Evolutionary conservation across 2,329 filamentous ascomycete genomes (phyloP).

Genomic region (Talaromyces sp.): DNA sequence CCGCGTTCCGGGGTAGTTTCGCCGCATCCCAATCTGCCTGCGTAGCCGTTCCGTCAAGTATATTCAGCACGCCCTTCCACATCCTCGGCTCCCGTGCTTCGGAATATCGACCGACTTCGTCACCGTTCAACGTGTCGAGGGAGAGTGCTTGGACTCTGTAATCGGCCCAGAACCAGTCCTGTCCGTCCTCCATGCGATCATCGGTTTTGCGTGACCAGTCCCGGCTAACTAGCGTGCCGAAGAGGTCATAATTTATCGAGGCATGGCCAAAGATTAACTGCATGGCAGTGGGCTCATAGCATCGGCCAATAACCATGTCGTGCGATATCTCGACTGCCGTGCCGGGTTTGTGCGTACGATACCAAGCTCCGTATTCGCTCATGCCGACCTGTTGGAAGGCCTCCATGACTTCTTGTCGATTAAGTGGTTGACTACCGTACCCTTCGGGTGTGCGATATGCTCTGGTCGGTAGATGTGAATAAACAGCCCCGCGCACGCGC

Average conservation of each 20-base stretch:
- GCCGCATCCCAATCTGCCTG: slow-evolving; percentile 19
- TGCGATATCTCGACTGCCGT: slow-evolving; percentile 48
- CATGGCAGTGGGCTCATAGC: slow-evolving; percentile 51
- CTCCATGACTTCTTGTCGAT: slow-evolving; percentile 31
- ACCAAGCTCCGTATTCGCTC: slow-evolving; percentile 51
- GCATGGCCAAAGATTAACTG: slow-evolving; percentile 42
- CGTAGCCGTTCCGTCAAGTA: slow-evolving; percentile 38
- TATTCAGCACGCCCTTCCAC: slow-evolving; percentile 46
- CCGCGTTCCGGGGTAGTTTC: slow-evolving; percentile 28
- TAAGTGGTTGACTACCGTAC: slow-evolving; percentile 26
- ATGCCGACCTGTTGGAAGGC: slow-evolving; percentile 41
- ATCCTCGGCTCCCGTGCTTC: slow-evolving; percentile 44
- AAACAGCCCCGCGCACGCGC: slow-evolving; percentile 50
- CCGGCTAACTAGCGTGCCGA: slow-evolving; percentile 46
- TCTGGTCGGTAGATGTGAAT: slow-evolving; percentile 34
- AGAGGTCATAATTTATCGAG: slow-evolving; percentile 44
- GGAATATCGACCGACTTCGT: slow-evolving; percentile 49
- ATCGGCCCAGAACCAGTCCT: slow-evolving; percentile 57
- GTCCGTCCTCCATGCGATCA: slow-evolving; percentile 44
- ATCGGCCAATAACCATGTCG: slow-evolving; percentile 52
- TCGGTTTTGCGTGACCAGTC: slow-evolving; percentile 47
- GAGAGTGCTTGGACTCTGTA: slow-evolving; percentile 54
- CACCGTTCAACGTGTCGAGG: slow-evolving; percentile 52
- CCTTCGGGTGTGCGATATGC: slow-evolving; percentile 24
- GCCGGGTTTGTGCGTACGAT: slow-evolving; percentile 43